Evolutionary conservation across 345 rosid genomes (phyloP), one percentile per base, ranked within the genome.

Genomic region (Angophora floribunda): DNA sequence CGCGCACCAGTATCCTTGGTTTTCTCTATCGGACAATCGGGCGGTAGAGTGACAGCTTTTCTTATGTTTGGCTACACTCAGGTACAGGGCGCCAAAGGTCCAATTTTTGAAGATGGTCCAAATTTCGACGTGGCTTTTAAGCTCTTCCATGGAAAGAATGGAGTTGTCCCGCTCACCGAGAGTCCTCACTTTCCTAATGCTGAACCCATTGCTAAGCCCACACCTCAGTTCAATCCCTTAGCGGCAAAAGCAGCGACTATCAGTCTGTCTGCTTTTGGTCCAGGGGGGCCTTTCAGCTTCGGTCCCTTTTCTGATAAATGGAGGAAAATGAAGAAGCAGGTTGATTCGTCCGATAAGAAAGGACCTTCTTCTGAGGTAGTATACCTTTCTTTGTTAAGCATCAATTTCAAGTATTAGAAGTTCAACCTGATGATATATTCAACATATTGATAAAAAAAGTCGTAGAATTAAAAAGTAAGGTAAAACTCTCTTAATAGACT

Each of bases 31-130:
- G 9, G 84, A 75, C 28, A 19, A 75, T 75, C 12, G 26, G 8
- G 13, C 84, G 1, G 1, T 41, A 3, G 84, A 21, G 84, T 19
- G 4, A 75, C 47, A 6, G 5, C 84, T 75, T 75, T 75, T 21
- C 84, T 75, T 75, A 10, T 21, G 19, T n/a, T 14, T 14, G 36
- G 36, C 75, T n/a, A 13, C 16, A 5, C 91, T 88, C 87, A 94
- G 95, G 90, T 88, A 86, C 89, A 85, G 85, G 98, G 94, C 90
- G 93, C 92, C 85, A 95, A 92, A 92, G 99, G 98, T 87, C 99
- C 98, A 15, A 96, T 97, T 86, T 97, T 97, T 91, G 98, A 96
- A 87, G 99, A 97, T 93, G 98, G 96, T 88, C 95, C 97, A 12
- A 92, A 93, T 86, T 96, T 97, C 90, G 94, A 93, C 85, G 88